phyloP scores from a whole-genome alignment of 2,329 filamentous ascomycete genomes.

The Scytalidium lignicola region DNA sequence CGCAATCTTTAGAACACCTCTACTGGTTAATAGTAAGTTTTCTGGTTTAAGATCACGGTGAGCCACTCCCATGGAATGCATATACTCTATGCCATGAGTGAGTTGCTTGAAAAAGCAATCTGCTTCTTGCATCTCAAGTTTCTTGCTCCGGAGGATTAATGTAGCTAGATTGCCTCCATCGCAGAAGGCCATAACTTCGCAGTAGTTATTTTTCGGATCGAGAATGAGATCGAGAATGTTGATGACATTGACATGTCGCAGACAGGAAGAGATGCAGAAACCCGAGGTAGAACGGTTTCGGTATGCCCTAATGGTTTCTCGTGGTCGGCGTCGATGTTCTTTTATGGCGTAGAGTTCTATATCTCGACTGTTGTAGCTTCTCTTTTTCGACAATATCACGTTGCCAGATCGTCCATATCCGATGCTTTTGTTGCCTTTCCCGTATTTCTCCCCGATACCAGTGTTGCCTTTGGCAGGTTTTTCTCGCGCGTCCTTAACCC shows the following conservation, averaged over 20 bases:
- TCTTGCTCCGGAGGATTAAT: background rate
- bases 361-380: constrained; percentile 40
- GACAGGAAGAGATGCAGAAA: background rate
- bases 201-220: background rate
- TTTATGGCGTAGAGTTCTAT: background rate
- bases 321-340: background rate
- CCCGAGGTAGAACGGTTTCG: background rate
- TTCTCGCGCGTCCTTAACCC: background rate
- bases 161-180: background rate
- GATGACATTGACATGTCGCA: background rate
- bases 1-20: constrained; percentile 78
- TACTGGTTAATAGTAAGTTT: constrained; percentile 69
- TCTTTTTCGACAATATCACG: constrained; percentile 95
- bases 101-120: constrained; percentile 80
- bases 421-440: constrained; percentile 95
- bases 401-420: constrained; percentile 96
- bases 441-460: constrained; percentile 69
- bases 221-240: background rate
- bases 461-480: too few species aligned
- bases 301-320: background rate
- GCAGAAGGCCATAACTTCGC: background rate
- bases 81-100: constrained; percentile 70
- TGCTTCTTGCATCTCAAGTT: constrained; percentile 48
- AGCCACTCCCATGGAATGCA: constrained; percentile 76
- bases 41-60: constrained; percentile 86